Evolutionary conservation across 1,139 yeast genomes (phyloP), one percentile per base, ranked within the genome.

Genomic region (Saccharomyces hybrid): DNA sequence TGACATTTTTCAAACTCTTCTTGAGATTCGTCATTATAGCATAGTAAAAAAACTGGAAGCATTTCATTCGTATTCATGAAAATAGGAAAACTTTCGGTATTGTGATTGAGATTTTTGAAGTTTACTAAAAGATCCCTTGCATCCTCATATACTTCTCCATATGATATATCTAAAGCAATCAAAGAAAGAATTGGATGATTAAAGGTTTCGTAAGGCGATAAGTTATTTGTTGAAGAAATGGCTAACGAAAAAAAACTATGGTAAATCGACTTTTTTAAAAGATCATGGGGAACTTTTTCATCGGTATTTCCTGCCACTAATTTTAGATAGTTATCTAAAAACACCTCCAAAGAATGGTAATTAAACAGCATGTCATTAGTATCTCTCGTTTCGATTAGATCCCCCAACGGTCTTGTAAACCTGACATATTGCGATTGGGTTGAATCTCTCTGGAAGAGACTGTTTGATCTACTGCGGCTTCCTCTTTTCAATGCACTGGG

Each of bases 121-220:
- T 74, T 73, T 5, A 81, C 71, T 50, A 83, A 70, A 44, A 81
- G 71, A 52, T 79, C 82, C 61, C 79, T 79, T 5, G 85, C 85
- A 56, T 78, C 80, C 30, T 75, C 74, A 47, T 82, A 79, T 13
- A 58, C 58, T 53, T 68, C 65, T 2, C 63, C 65, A 46, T 53
- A 54, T 11, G 64, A 55, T 23, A 67, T 56, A 54, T 69, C 72
- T 13, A 91, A 75, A 4, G 86, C 85, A 52, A 90, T 77, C 16
- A 91, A 70, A 52, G 91, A 88, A 1, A 90, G 79, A 1, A 90
- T 80, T 0, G 99, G 98, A 67, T 93, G 98, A 62, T 88, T 86
- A 67, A 91, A 86, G 2, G 93, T 84, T 68, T 93, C 98, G 67
- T 88, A 90, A 1, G 96, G 86, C 2, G 89, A 83, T 5, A 88